Evolutionary conservation across 805 yeast species (phyloP), one percentile per base, ranked within the genome.

Genomic region (Pichia manshurica): DNA sequence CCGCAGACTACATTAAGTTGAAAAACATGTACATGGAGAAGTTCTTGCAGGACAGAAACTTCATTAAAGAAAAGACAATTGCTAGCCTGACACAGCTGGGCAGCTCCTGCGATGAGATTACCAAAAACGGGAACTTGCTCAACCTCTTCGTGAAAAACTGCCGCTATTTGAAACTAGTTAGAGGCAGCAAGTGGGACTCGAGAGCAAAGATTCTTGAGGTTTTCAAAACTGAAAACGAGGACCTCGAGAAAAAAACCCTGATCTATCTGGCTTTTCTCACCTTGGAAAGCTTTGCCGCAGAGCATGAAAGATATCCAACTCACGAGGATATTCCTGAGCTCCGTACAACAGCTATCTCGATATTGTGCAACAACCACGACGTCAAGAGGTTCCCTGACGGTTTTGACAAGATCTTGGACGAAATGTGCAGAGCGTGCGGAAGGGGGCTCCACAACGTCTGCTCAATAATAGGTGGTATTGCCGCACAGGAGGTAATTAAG

Each of bases 401-500:
- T 0, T 62, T 72, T 33, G 57, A 63, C 13, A 72, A 71, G 39
- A 58, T 68, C 9, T 55, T 77, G 13, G 63, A 65, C 35, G 77
- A 73, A 49, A 61, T 81, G 43, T 49, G 67, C 4, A 53, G 76
- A 48, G 54, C 63, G 6, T 61, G 70, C 5, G 77, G 77, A 3
- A 49, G 56, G 0, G 79, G 77, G 52, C 44, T 78, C 13, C 82
- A 79, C 51, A 83, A 84, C 55, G 72, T 79, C 15, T 67, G 83
- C 19, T 73, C 96, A 4, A 64, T 87, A 3, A 68, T 87, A 54
- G 98, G 96, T 2, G 98, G 96, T 0, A 69, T 90, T 12, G 89
- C 79, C 0, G 82, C 88, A 3, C 96, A 91, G 60, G 99, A 91
- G 61, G 80, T 78, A 4, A 70, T 87, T 44, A 91, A 93, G 65